Conservation (phyloP, 805 yeast genomes). For the Candida xyloterini region DNA sequence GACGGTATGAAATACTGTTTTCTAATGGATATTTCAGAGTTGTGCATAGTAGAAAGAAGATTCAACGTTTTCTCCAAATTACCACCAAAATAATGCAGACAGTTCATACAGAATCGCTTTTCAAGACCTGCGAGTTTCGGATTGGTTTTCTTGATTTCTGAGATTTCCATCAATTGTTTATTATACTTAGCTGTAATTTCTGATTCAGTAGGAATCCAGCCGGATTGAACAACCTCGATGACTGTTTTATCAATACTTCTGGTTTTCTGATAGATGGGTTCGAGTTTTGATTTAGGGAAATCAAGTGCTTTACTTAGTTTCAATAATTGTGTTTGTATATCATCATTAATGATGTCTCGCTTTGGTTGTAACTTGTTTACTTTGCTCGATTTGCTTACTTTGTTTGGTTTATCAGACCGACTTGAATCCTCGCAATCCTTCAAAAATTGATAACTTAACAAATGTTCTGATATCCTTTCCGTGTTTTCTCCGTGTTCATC, state of each 20-base stretch:
- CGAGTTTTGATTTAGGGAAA: background rate
- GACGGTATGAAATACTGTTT: background rate
- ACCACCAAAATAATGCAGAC: slow-evolving; percentile 6
- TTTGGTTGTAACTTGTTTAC: too few relatives aligned
- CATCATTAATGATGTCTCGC: too few relatives aligned
- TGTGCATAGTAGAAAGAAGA: background rate
- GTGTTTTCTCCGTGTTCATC: slow-evolving; percentile 32
- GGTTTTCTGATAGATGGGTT: background rate
- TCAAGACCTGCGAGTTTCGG: slow-evolving; percentile 1
- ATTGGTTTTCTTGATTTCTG: background rate
- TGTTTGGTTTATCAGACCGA: background rate
- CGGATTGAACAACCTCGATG: background rate
- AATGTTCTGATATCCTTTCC: slow-evolving; percentile 31
- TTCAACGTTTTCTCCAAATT: slow-evolving; percentile 1
- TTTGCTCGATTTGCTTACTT: background rate
- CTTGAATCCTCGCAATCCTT: background rate
- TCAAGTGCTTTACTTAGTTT: background rate
- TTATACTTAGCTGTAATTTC: background rate
- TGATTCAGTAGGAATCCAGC: slow-evolving; percentile 5
- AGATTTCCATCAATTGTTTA: background rate
- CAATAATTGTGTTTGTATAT: background rate
- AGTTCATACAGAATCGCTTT: slow-evolving; percentile 2
- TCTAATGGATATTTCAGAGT: background rate
- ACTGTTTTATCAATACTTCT: background rate
- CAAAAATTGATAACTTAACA: slow-evolving; percentile 26